Evolutionary conservation across 2,329 filamentous ascomycete species (phyloP), one percentile per base, ranked within the genome.

Genomic region (Alternaria novae-zelandiae): DNA sequence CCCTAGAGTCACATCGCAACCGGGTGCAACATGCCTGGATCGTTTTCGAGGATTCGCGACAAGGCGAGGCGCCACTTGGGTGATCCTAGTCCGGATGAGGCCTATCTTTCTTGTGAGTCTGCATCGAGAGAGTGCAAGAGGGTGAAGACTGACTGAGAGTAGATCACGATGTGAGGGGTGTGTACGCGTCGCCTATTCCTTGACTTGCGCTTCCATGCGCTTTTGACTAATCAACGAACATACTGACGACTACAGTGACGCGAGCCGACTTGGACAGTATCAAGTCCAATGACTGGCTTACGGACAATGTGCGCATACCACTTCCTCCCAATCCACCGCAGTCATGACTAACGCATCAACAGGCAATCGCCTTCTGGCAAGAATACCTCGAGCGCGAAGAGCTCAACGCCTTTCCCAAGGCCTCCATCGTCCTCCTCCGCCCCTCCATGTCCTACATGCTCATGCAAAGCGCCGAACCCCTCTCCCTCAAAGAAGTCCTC

Each of bases 331-430:
- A 20, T 36, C 11, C 15, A 23, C 44, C 17, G 6, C 20, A 23
- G 28, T 20, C 54, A 36, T 3, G 53, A 47, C 65, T 64, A 54
- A 70, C 57, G 23, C 45, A 46, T n/a, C 25, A 17, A 20, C 56
- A 95, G 92, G 94, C 94, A 72, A 98, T 99, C 70, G 91, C 93
- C 54, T 98, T 99, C 79, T 99, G 96, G 95, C 92, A 98, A 86
- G 95, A 98, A 82, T 94, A 92, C 78, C 89, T 99, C 69, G 96
- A 99, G 81, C 92, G 90, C 66, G 95, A 98, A 83, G 90, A 93
- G 65, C 89, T 99, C 26, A 84, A 85, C 28, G 88, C 89, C 71
- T 97, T 91, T 77, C 92, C 92, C 10, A 89, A 92, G 76, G 93
- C 93, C 20, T 88, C 93, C 67, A 97, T 99, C 78, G 86, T 95